These are phyloP conservation scores for Colletotrichum echinochloae DNA, from an alignment of 2,329 filamentous ascomycete species.

Conservation along the genomic window DNA sequence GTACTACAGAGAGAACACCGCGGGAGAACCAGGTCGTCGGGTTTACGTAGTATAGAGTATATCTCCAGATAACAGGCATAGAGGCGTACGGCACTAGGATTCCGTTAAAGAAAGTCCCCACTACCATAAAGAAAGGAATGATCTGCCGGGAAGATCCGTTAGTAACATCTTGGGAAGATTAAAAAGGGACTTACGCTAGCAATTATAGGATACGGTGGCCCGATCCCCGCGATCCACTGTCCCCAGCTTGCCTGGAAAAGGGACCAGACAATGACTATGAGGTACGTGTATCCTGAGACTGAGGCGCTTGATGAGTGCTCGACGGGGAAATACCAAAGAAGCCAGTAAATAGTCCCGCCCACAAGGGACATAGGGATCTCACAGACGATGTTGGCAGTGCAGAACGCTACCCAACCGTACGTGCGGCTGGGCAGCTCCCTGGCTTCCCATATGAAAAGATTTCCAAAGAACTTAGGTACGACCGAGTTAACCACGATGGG, in stretches of 20 bases:
- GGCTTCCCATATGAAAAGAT: too few species aligned
- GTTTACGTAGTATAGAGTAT: slow-evolving; percentile 47
- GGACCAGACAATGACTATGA: slow-evolving; percentile 84
- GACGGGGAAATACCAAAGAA: slow-evolving; percentile 81
- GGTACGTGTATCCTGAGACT: slow-evolving; percentile 74
- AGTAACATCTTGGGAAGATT: rapidly evolving
- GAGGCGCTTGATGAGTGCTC: slow-evolving; percentile 76
- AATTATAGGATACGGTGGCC: slow-evolving; percentile 82
- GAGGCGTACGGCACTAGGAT: slow-evolving; percentile 59
- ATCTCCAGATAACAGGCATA: slow-evolving; percentile 55
- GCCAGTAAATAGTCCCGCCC: slow-evolving; percentile 74
- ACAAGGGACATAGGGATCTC: slow-evolving; percentile 80
- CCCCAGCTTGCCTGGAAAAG: slow-evolving; percentile 82
- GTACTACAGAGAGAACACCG: slow-evolving; percentile 36
- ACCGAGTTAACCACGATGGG: too few species aligned
- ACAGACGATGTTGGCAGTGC: slow-evolving; percentile 76
- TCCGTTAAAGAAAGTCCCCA: slow-evolving; percentile 82
- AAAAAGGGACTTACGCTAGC: slow-evolving; percentile 63
- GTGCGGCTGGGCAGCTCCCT: too few species aligned
- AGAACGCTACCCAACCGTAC: slow-evolving; percentile 83
- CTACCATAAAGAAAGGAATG: slow-evolving; percentile 84
- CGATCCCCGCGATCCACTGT: slow-evolving; percentile 87
- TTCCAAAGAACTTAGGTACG: too few species aligned
- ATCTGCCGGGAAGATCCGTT: slow-evolving; percentile 51
- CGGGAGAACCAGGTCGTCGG: slow-evolving; percentile 36